Percentiles rank a stretch among this genome's conserved stretches.
Conservation (phyloP, 352 stramenopile species). For the Phytophthora foliorum region DNA sequence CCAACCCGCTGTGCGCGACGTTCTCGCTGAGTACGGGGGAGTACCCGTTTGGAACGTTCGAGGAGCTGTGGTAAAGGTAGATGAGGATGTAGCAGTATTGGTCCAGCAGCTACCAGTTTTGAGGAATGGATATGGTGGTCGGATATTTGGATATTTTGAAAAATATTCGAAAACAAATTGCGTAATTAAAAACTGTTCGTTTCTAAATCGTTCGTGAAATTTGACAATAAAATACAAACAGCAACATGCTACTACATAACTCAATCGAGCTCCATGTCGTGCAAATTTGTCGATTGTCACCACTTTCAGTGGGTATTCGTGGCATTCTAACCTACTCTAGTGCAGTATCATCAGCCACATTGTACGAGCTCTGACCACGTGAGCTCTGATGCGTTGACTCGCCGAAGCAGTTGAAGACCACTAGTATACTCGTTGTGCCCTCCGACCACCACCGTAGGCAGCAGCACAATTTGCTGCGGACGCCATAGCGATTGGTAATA, state of each 20-base stretch:
- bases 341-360: slow-evolving; percentile 12
- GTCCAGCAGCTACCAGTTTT: not conserved
- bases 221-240: too few relatives aligned
- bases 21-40: slow-evolving; percentile 43
- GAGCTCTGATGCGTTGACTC: slow-evolving; percentile 11
- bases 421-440: slow-evolving; percentile 14
- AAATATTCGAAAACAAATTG: too few relatives aligned
- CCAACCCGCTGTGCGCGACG: slow-evolving; percentile 47
- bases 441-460: slow-evolving; percentile 10
- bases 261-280: too few relatives aligned
- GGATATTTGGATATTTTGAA: too few relatives aligned
- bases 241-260: too few relatives aligned
- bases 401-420: slow-evolving; percentile 7
- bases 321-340: too few relatives aligned
- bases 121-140: not conserved
- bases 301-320: too few relatives aligned
- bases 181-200: too few relatives aligned
- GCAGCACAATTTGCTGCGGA: slow-evolving; percentile 11
- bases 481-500: slow-evolving; percentile 26
- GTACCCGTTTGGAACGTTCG: slow-evolving; percentile 34
- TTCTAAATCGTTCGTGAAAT: too few relatives aligned
- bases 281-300: too few relatives aligned
- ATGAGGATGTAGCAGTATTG: not conserved
- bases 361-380: slow-evolving; percentile 32
- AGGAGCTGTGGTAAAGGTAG: slow-evolving; percentile 29